Evolutionary conservation across 2,329 filamentous ascomycete species (phyloP).

Genomic region (Curvularia sp.): DNA sequence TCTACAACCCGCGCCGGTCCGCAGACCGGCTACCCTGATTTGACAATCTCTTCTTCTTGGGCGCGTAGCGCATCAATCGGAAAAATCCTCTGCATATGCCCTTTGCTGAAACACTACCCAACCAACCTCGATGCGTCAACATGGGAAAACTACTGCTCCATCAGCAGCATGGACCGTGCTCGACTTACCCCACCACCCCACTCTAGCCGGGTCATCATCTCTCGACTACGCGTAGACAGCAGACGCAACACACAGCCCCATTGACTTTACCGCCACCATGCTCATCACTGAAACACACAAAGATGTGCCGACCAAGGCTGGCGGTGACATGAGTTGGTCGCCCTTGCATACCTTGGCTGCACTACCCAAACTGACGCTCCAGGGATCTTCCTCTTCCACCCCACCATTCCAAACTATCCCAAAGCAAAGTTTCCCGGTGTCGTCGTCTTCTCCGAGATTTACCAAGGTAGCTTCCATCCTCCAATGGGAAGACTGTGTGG

Average conservation of each 20-base stretch:
- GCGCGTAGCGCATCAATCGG: neutral
- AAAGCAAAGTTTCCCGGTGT: slow-evolving; percentile 90
- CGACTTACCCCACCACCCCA: slow-evolving; percentile 27
- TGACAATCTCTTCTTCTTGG: neutral
- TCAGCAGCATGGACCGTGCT: slow-evolving; percentile 19
- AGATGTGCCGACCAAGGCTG: slow-evolving; percentile 66
- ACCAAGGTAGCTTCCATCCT: slow-evolving; percentile 72
- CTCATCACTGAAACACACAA: slow-evolving; percentile 65
- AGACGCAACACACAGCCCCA: slow-evolving; percentile 7
- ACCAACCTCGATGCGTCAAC: neutral
- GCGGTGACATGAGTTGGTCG: slow-evolving; percentile 64
- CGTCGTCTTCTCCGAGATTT: slow-evolving; percentile 91
- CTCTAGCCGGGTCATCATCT: slow-evolving; percentile 7
- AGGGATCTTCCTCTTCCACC: slow-evolving; percentile 92
- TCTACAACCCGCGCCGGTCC: neutral
- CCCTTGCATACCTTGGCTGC: neutral
- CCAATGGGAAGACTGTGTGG: neutral
- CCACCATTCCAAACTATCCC: slow-evolving; percentile 82
- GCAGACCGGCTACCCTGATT: neutral
- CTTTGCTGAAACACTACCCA: neutral
- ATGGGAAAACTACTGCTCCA: neutral
- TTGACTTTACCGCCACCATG: slow-evolving; percentile 51
- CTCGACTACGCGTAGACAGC: slow-evolving; percentile 6
- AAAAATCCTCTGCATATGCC: neutral
- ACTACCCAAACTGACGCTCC: slow-evolving; percentile 15